Evolutionary conservation across 2,329 filamentous ascomycete species (phyloP).

Genomic region (Paraconiothyrium sp.): DNA sequence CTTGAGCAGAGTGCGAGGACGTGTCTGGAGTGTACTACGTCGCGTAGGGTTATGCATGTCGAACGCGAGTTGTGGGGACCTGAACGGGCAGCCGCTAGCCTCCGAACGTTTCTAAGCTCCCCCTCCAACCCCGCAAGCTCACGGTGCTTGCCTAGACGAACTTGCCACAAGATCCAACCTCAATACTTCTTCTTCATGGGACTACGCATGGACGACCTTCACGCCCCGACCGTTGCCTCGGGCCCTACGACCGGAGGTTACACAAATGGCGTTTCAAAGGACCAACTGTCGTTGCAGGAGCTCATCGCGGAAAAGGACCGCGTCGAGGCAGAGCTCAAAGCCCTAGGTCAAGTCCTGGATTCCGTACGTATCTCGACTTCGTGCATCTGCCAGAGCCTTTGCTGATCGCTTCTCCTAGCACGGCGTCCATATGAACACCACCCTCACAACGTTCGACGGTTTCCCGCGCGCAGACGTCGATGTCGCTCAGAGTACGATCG

Average conservation of each 20-base stretch:
- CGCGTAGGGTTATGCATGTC: neutral
- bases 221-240: slow-evolving; percentile 77
- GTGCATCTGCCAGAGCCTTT: slow-evolving; percentile 12
- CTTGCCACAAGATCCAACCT: slow-evolving; percentile 10
- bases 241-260: slow-evolving; percentile 73
- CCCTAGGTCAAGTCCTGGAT: slow-evolving; percentile 85
- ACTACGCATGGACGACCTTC: slow-evolving; percentile 71
- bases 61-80: neutral
- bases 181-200: slow-evolving; percentile 54
- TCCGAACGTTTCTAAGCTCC: slow-evolving; percentile 4
- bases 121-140: slow-evolving; percentile 12
- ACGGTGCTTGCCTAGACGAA: neutral
- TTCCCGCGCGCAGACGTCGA: slow-evolving; percentile 94
- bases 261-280: slow-evolving; percentile 68
- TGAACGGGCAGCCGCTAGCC: slow-evolving; percentile 13
- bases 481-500: slow-evolving; percentile 82
- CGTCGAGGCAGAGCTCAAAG: slow-evolving; percentile 85
- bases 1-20: neutral
- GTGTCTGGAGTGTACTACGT: neutral
- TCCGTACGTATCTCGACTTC: slow-evolving; percentile 67
- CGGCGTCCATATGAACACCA: slow-evolving; percentile 90
- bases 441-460: slow-evolving; percentile 86
- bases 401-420: slow-evolving; percentile 68
- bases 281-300: slow-evolving; percentile 76
- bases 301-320: slow-evolving; percentile 85